Evolutionary conservation across 2,329 filamentous ascomycete genomes (phyloP).

Genomic region (Cladosporium velox): DNA sequence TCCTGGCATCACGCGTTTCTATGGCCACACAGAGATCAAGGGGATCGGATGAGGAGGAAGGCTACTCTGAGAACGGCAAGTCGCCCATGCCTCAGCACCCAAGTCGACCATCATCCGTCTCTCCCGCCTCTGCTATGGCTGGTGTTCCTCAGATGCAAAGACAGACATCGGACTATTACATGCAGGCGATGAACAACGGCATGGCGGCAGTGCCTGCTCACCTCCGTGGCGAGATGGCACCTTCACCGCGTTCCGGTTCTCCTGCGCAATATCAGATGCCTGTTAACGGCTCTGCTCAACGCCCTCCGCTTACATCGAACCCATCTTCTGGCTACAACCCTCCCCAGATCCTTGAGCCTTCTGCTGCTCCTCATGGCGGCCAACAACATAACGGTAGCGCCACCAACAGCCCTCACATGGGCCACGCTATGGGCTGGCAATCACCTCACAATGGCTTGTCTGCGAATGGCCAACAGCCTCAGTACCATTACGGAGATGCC

Average conservation of each 20-base stretch:
- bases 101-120: slow-evolving; percentile 78
- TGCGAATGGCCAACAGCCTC: slow-evolving; percentile 58
- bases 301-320: slow-evolving; percentile 76
- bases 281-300: slow-evolving; percentile 53
- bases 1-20: slow-evolving; percentile 62
- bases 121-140: slow-evolving; percentile 73
- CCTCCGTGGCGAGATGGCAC: slow-evolving; percentile 72
- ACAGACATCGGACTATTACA: slow-evolving; percentile 71
- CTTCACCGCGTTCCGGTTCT: slow-evolving; percentile 66
- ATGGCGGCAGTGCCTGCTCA: slow-evolving; percentile 68
- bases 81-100: slow-evolving; percentile 78
- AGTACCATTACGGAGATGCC: slow-evolving; percentile 81
- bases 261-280: slow-evolving; percentile 61
- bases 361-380: slow-evolving; percentile 74
- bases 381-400: slow-evolving; percentile 72
- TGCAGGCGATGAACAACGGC: slow-evolving; percentile 66
- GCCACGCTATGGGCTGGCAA: slow-evolving; percentile 73
- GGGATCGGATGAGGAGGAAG: slow-evolving; percentile 68
- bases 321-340: slow-evolving; percentile 72
- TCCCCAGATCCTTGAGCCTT: slow-evolving; percentile 76
- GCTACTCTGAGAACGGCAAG: slow-evolving; percentile 65
- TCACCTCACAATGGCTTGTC: slow-evolving; percentile 76
- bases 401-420: slow-evolving; percentile 84
- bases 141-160: slow-evolving; percentile 69
- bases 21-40: slow-evolving; percentile 51